Conservation (phyloP, 345 rosid genomes). For the Populus davidiana region DNA sequence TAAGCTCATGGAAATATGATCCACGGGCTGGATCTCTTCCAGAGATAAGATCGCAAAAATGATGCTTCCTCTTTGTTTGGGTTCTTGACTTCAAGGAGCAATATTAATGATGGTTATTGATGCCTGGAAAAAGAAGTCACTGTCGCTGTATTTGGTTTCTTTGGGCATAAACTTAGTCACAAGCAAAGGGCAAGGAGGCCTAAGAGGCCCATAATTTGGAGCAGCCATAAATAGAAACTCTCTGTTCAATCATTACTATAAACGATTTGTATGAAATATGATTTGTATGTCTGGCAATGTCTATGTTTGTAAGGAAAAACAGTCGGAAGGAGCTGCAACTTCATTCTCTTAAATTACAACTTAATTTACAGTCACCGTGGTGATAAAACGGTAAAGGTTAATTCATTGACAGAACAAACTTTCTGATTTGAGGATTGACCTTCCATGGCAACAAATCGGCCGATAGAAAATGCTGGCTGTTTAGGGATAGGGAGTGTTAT, state of each 20-base stretch:
- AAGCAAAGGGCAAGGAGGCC: conserved; percentile 27
- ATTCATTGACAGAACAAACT: background rate
- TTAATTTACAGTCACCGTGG: background rate
- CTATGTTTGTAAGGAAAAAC: too few species aligned
- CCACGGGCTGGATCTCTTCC: too few species aligned
- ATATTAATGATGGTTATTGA: too few species aligned
- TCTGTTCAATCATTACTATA: conserved; percentile 19
- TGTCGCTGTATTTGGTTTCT: conserved; percentile 10
- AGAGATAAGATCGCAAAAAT: too few species aligned
- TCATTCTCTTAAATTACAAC: too few species aligned
- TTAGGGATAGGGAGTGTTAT: background rate
- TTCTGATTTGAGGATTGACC: background rate
- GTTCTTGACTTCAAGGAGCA: too few species aligned
- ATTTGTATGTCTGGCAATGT: background rate
- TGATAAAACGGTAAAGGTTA: conserved; percentile 4
- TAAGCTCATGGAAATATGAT: too few species aligned
- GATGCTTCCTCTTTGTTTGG: too few species aligned
- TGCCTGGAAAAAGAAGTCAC: too few species aligned
- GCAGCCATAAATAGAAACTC: conserved; percentile 35
- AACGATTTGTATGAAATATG: background rate
- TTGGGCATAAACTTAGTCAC: conserved; percentile 40
- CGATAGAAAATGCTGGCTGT: background rate
- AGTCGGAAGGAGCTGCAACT: too few species aligned
- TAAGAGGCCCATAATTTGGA: conserved; percentile 19
- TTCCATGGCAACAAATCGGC: background rate